Evolutionary conservation across 164 flowering plant species (phyloP).

Genomic region (Tetrastigma voinierianum): DNA sequence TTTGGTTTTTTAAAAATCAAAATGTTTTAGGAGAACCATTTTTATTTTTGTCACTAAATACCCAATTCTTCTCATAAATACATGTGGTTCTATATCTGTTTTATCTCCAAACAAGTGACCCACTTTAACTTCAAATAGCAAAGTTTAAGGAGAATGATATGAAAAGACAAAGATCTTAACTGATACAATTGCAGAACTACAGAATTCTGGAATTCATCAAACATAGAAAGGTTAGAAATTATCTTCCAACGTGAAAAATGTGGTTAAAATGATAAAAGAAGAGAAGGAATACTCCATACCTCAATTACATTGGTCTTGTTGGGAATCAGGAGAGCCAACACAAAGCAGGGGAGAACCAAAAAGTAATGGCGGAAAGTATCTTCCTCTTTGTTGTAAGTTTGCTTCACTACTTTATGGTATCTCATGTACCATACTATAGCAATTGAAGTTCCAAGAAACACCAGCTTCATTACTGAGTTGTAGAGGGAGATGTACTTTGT

Average conservation of each 20-base stretch:
- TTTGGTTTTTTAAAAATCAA: too few relatives aligned
- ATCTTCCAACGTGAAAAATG: background rate
- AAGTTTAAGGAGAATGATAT: too few relatives aligned
- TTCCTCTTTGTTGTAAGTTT: conserved; percentile 49
- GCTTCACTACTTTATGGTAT: conserved; percentile 55
- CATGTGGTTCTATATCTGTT: too few relatives aligned
- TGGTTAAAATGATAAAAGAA: background rate
- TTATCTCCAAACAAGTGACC: too few relatives aligned
- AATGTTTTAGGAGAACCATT: too few relatives aligned
- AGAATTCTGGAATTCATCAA: too few relatives aligned
- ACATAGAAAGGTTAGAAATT: background rate
- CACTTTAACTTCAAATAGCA: too few relatives aligned
- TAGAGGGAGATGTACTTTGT: conserved; percentile 44
- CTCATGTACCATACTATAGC: conserved; percentile 68
- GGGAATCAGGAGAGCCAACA: conserved; percentile 46
- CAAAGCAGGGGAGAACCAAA: conserved; percentile 41
- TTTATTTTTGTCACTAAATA: too few relatives aligned
- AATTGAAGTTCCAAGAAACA: conserved; percentile 52
- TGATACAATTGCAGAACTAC: too few relatives aligned
- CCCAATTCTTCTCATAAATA: too few relatives aligned
- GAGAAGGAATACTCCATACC: conserved; percentile 26
- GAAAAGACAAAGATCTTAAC: too few relatives aligned
- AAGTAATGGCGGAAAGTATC: conserved; percentile 53
- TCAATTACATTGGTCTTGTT: conserved; percentile 29
- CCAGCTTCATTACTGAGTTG: conserved; percentile 57